Evolutionary conservation across 1,139 yeast species (phyloP), one percentile per base, ranked within the genome.

Genomic region (Williopsis jadinii): DNA sequence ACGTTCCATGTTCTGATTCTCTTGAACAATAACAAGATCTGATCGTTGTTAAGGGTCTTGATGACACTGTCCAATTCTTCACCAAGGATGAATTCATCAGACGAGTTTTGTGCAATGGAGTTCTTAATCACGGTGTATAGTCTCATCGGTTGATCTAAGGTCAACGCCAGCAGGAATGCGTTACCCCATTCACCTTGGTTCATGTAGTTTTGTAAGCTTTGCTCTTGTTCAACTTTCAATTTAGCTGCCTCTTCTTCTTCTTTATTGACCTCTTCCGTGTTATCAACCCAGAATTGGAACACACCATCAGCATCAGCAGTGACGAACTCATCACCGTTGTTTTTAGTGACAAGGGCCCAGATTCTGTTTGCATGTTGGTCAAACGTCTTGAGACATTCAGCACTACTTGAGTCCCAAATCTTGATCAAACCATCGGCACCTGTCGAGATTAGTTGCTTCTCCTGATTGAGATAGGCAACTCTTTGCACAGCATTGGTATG

Each of bases 231-330:
- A 12, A 92, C 76, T 51, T 73, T 75, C 41, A 67, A 56, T 49
- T 77, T 82, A 39, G 72, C 71, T 43, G 70, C 68, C 48, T 71
- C 75, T 34, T 62, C 56, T 36, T 64, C 65, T 49, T 74, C 76
- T 46, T 70, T 73, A 45, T 69, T 70, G 41, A 70, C 73, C 56
- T 83, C 87, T 44, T 79, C 90, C 2, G 95, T 85, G 54, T 83
- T 80, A 62, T 92, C 98, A 42, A 70, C 68, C 98, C 98, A 92
- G 36, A 84, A 70, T 38, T 86, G 84, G 48, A 92, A 73, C 37
- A 86, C 83, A 41, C 97, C 96, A 62, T 92, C 97, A 1, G 96
- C 97, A 61, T 94, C 97, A 1, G 96, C 97, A 42, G 88, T 77
- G 1, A 86, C 75, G 45, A 92, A 72, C 41, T 73, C 71, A 11